Evolutionary conservation across 1,284 basidiomycete genomes (phyloP).

Genomic region (Ceratobasidium sp.): DNA sequence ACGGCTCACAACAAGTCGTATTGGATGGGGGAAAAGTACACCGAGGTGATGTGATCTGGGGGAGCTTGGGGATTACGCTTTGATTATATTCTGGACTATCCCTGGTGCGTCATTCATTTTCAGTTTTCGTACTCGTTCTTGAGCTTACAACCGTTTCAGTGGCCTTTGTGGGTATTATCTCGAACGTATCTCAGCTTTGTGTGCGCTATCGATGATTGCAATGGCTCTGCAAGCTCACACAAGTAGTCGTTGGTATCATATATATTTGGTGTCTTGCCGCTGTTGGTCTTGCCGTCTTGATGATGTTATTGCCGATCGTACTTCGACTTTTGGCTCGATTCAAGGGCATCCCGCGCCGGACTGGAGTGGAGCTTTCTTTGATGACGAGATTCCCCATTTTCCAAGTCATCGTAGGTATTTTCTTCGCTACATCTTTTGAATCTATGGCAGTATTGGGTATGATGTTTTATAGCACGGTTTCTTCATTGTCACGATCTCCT

Average conservation of each 20-base stretch:
- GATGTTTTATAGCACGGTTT: slow-evolving; percentile 67
- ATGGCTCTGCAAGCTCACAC: slow-evolving; percentile 72
- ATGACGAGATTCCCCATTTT: slow-evolving; percentile 84
- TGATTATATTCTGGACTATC: slow-evolving; percentile 81
- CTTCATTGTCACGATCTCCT: slow-evolving; percentile 76
- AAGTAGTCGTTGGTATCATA: no score
- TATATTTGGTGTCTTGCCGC: slow-evolving; percentile 78
- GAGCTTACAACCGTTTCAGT: slow-evolving; percentile 60
- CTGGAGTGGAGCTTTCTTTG: slow-evolving; percentile 78
- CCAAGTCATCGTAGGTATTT: slow-evolving; percentile 71
- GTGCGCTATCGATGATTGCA: slow-evolving; percentile 68
- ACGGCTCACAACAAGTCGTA: slow-evolving; percentile 69
- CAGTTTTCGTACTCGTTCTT: not conserved
- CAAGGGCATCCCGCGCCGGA: slow-evolving; percentile 80
- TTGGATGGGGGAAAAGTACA: slow-evolving; percentile 74
- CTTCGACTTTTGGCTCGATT: slow-evolving; percentile 73
- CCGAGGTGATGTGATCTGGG: slow-evolving; percentile 84
- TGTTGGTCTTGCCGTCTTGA: slow-evolving; percentile 74
- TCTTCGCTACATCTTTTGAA: slow-evolving; percentile 1
- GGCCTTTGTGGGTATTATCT: slow-evolving; percentile 66
- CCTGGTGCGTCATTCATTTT: slow-evolving; percentile 66
- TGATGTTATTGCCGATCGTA: slow-evolving; percentile 77
- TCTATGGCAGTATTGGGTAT: slow-evolving; percentile 52
- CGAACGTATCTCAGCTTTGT: slow-evolving; percentile 64
- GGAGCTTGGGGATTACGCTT: slow-evolving; percentile 73